Base-by-base conservation (phyloP, 768 basidiomycete genomes). In the Boletellus sp. region DNA sequence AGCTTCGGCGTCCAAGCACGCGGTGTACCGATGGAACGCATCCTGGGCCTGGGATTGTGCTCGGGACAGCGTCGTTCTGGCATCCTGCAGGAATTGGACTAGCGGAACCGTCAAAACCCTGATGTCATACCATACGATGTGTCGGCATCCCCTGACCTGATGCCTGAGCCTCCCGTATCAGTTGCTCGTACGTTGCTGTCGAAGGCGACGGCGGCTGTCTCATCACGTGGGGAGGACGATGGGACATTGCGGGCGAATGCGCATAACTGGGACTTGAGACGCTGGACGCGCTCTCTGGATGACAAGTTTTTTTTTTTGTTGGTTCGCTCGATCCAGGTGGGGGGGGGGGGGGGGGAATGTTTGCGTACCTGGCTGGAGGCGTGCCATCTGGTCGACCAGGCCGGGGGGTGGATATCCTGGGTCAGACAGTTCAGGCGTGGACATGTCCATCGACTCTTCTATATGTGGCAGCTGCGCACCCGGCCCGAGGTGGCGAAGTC, bases 21-120 rank as follows among this genome's bases (percentile, higher is more conserved):
- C 74, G 11, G 80, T 87, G 58, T 88, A 88, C 44, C 79, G 72
- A 62, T 81, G 74, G 59, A 87, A 85, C 3, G 84, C 78, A 37
- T 87, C 85, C 58, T 87, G 83, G 0, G 84, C 83, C 43, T 86
- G 84, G 59, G 83, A 80, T 60, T 84, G 84, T 19, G 84, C 82
- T 38, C 84, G 77, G 38, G 75, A 58, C n/a, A 86, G 71, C 5
- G 81, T 73, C 41, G 74, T 72, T 28, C 84, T 81, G 17, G 83
- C 77, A 43, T 76, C 78, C 65, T 81, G 79, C 39, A 88, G 72
- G 53, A 78, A 77, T 74, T 83, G 77, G 57, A 80, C 81, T 84
- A 65, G 56, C 50, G 32, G 34, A 17, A 47, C 47, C 35, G 48
- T 59, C 52, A 56, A 47, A 43, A 6, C 32, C 43, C 35, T 32